A percentile compares a stretch with the other conserved stretches of the same genome.
These are phyloP conservation scores for Aspergillus neotritici DNA, from an alignment of 2,329 filamentous ascomycete species.

Conservation along the genomic window DNA sequence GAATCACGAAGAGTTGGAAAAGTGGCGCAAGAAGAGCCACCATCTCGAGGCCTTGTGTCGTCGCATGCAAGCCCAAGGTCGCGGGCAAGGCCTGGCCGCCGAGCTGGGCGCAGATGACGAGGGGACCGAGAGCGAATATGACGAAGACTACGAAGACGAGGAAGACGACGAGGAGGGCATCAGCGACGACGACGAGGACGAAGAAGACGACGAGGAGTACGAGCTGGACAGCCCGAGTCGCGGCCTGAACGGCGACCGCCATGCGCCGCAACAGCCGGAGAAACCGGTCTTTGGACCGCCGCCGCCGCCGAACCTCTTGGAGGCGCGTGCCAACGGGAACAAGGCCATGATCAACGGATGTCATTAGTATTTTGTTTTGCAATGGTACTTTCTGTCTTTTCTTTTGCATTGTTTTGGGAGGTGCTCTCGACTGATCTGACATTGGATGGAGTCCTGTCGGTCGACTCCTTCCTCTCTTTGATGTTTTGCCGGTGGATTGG, in stretches of 20 bases:
- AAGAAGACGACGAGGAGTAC: constrained; percentile 54
- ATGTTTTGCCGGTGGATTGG: too few species aligned
- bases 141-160: constrained; percentile 59
- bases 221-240: constrained; percentile 34
- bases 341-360: constrained; percentile 41
- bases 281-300: constrained; percentile 46
- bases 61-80: constrained; percentile 91
- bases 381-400: neutral
- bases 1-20: constrained; percentile 69
- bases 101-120: constrained; percentile 51
- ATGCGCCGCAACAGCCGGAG: constrained; percentile 25
- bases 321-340: constrained; percentile 43
- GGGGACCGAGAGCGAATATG: constrained; percentile 44
- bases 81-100: constrained; percentile 62
- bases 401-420: neutral
- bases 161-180: constrained; percentile 59
- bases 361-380: constrained; percentile 13
- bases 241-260: constrained; percentile 22
- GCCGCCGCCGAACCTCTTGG: constrained; percentile 46
- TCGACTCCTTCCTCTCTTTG: too few species aligned
- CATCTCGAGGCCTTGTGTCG: constrained; percentile 93
- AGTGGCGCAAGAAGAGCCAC: constrained; percentile 75
- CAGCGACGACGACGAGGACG: constrained; percentile 56
- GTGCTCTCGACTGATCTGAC: too few species aligned
- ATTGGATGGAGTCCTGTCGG: too few species aligned